Evolutionary conservation across 2,329 filamentous ascomycete species (phyloP).

Genomic region (Neopestalotiopsis clavispora): DNA sequence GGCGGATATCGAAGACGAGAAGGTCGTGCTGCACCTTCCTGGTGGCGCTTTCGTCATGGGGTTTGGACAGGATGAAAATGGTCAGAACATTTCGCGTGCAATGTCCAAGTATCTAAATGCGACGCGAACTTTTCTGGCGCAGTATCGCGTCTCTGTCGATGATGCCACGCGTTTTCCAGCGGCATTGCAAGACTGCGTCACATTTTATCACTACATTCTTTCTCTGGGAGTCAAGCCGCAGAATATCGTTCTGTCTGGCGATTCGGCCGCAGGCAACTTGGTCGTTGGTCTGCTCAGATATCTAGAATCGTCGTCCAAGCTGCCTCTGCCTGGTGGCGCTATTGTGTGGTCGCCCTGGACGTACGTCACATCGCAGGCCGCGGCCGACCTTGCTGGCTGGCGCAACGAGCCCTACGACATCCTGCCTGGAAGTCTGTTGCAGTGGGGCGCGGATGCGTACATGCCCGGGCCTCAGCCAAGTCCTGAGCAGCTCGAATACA

Average conservation of each 20-base stretch:
- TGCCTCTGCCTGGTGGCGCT: conserved; percentile 21
- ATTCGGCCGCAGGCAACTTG: conserved; percentile 22
- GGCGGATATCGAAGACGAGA: conserved; percentile 17
- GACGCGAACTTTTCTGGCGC: background rate
- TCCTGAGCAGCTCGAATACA: conserved; percentile 21
- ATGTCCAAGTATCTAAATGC: conserved; percentile 1
- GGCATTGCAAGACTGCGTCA: background rate
- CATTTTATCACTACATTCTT: conserved; percentile 19
- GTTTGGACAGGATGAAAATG: conserved; percentile 12
- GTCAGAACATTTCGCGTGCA: background rate
- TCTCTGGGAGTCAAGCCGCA: conserved; percentile 18
- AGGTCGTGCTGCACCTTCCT: conserved; percentile 26
- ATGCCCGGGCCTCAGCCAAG: conserved; percentile 12
- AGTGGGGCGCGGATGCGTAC: conserved; percentile 24
- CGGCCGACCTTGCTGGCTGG: conserved; percentile 9
- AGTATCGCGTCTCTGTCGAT: background rate
- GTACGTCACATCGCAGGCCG: conserved; percentile 22
- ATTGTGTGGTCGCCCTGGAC: conserved; percentile 27
- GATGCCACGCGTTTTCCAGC: background rate
- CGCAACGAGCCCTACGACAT: conserved; percentile 14
- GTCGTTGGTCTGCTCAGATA: conserved; percentile 20
- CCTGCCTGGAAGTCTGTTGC: background rate
- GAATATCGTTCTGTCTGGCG: conserved; percentile 19
- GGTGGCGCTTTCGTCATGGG: conserved; percentile 28
- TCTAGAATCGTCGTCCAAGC: conserved; percentile 16